Conservation (phyloP, 306 rosid species). For the Glycyrrhiza uralensis region DNA sequence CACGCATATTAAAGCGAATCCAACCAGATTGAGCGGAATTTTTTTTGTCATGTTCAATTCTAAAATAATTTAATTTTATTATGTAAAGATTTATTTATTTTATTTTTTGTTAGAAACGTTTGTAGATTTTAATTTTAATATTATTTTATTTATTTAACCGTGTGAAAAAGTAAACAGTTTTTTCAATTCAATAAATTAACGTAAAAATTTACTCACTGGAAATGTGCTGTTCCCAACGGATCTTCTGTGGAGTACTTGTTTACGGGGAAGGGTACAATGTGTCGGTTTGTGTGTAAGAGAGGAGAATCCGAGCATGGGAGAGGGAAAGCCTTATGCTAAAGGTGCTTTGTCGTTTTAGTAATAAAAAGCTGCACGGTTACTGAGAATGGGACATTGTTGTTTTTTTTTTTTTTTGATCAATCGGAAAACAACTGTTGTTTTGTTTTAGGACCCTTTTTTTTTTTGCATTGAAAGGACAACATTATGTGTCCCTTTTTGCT, state of each 20-base stretch:
- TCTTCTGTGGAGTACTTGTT: not conserved
- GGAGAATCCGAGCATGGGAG: not conserved
- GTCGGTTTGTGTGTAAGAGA: not conserved
- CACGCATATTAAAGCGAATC: not conserved
- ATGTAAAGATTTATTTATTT: no score
- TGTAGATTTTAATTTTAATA: no score
- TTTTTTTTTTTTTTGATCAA: no score
- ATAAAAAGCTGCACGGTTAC: constrained; percentile 24
- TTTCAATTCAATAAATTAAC: no score
- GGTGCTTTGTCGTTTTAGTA: constrained; percentile 14
- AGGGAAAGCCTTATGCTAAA: not conserved
- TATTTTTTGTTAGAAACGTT: no score
- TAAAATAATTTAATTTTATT: no score
- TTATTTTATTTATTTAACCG: no score
- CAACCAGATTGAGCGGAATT: not conserved
- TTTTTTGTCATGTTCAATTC: no score
- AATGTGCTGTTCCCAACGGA: not conserved
- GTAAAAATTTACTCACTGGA: not conserved
- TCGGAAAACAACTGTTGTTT: no score
- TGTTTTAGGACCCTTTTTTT: no score
- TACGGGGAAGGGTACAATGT: not conserved
- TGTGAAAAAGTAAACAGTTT: not conserved
- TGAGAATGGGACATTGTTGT: not conserved
- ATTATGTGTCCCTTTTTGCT: not conserved
- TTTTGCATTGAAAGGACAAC: not conserved